Conservation (phyloP, 768 basidiomycete genomes). For the Hygrophoropsis aurantiaca region DNA sequence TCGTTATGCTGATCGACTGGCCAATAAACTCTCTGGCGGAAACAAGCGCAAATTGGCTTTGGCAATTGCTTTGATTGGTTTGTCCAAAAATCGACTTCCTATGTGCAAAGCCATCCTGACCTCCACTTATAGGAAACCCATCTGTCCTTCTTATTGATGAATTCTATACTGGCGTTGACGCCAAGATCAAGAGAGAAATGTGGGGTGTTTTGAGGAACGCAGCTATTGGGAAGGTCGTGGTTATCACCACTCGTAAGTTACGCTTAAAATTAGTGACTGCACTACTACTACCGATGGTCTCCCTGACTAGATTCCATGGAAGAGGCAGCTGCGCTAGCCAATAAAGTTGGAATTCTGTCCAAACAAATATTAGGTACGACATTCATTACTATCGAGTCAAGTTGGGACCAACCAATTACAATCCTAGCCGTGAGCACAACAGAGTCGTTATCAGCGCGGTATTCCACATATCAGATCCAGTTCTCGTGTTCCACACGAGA, state of each 20-base stretch:
- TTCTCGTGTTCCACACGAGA: conserved; percentile 66
- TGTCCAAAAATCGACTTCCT: no score
- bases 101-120: no score
- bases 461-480: conserved; percentile 76
- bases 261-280: conserved; percentile 5
- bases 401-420: no score
- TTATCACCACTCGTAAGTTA: conserved; percentile 67
- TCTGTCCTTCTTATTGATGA: conserved; percentile 80
- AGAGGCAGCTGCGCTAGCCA: conserved; percentile 76
- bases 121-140: conserved; percentile 55
- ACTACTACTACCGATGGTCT: not conserved
- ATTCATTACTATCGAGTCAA: not conserved
- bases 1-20: conserved; percentile 66
- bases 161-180: conserved; percentile 81
- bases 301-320: conserved; percentile 73
- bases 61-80: conserved; percentile 77
- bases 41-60: conserved; percentile 77
- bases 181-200: conserved; percentile 83
- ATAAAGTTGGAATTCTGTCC: conserved; percentile 74
- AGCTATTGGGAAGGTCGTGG: conserved; percentile 64
- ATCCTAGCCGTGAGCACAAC: conserved; percentile 64
- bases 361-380: conserved; percentile 62
- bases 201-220: conserved; percentile 71
- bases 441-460: conserved; percentile 59
- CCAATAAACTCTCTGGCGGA: conserved; percentile 74